phyloP scores from a whole-genome alignment of 129 eudicot genomes.

The Pulicaria dysenterica region DNA sequence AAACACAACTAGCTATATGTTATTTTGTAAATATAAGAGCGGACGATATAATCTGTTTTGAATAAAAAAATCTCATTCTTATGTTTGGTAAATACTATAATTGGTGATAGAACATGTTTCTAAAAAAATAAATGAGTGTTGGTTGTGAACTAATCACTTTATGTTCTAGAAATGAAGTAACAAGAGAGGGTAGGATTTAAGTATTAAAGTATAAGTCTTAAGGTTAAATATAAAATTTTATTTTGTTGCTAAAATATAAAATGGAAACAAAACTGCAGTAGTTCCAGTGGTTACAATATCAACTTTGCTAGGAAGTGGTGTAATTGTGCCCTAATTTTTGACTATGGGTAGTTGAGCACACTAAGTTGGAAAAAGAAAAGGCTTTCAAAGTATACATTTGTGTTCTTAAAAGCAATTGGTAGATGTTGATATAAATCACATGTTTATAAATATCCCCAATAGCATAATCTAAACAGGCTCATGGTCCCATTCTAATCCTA shows the following conservation, averaged over 20 bases:
- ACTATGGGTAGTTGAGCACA: slow-evolving; percentile 38
- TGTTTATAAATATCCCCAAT: slow-evolving; percentile 15
- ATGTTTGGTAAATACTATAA: too few species aligned
- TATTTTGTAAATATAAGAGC: too few species aligned
- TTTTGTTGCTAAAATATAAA: neutral
- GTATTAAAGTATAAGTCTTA: neutral
- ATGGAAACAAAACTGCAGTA: neutral
- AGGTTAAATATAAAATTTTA: too few species aligned
- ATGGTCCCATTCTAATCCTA: slow-evolving; percentile 11
- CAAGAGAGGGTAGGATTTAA: too few species aligned
- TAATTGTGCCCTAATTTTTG: slow-evolving; percentile 1
- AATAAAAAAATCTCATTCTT: too few species aligned
- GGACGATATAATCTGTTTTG: too few species aligned
- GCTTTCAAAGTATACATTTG: slow-evolving; percentile 27
- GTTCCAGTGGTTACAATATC: neutral
- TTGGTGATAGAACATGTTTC: too few species aligned
- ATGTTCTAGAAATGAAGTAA: too few species aligned
- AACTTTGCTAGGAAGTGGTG: neutral
- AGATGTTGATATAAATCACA: slow-evolving; percentile 32
- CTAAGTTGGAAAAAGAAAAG: slow-evolving; percentile 22
- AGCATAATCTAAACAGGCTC: slow-evolving; percentile 4
- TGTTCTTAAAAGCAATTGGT: slow-evolving; percentile 23
- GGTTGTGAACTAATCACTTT: too few species aligned
- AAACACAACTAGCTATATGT: too few species aligned
- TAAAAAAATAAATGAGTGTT: too few species aligned